Evolutionary conservation across 139 green algal genomes (phyloP).

Genomic region (Penium margaritaceum): DNA sequence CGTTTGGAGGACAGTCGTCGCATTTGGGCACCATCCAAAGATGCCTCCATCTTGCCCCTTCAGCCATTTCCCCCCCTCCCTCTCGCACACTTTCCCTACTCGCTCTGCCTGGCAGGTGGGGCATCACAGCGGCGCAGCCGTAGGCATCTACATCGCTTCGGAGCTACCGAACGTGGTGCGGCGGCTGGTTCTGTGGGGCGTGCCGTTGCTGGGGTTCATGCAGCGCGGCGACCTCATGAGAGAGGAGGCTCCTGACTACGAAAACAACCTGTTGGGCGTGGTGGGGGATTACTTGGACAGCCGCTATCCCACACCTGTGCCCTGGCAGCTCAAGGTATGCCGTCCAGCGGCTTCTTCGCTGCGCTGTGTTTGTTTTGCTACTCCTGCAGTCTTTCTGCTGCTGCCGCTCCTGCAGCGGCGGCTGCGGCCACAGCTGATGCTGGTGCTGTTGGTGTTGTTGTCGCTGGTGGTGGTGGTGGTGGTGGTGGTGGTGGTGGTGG

Average conservation of each 20-base stretch:
- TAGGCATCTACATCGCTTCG: conserved; percentile 20
- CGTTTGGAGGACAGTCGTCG: too few species aligned
- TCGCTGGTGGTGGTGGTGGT: too few species aligned
- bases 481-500: too few species aligned
- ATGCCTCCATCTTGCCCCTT: too few species aligned
- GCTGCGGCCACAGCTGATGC: too few species aligned
- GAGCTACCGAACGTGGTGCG: conserved; percentile 15
- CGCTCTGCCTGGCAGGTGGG: conserved; percentile 10
- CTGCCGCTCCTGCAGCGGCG: too few species aligned
- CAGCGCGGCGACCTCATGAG: conserved; percentile 14
- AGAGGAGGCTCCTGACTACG: conserved; percentile 6
- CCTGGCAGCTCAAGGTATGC: conserved; percentile 22
- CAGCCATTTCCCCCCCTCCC: not conserved
- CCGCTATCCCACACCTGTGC: not conserved
- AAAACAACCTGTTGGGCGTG: not conserved
- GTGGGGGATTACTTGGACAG: not conserved
- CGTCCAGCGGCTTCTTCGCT: too few species aligned
- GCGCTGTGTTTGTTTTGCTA: too few species aligned
- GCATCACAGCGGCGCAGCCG: conserved; percentile 23
- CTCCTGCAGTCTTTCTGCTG: too few species aligned
- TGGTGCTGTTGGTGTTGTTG: too few species aligned
- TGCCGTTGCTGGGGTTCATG: conserved; percentile 13
- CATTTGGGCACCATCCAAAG: too few species aligned
- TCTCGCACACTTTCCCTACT: not conserved
- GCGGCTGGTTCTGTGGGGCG: conserved; percentile 20